A percentile compares a stretch with the other conserved stretches of the same genome.
Conservation (phyloP, 768 basidiomycete genomes). For the Mycena belliarum region DNA sequence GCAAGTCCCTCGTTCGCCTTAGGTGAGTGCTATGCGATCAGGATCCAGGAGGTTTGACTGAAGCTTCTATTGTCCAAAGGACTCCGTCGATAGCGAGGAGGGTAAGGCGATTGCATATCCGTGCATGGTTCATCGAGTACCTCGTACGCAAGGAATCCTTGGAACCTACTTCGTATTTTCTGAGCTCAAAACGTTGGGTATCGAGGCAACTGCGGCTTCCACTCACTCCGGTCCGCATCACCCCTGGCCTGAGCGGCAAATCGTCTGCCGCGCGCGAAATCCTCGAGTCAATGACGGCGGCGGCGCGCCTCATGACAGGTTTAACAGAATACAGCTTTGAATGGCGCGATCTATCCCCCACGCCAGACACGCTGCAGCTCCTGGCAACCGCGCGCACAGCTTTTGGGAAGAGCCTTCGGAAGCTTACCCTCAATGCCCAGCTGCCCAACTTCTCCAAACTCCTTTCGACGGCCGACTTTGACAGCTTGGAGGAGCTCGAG, state of each 20-base stretch:
- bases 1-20: constrained; percentile 29
- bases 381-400: constrained; percentile 28
- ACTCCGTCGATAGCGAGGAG: constrained; percentile 32
- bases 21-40: constrained; percentile 26
- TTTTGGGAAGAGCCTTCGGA: constrained; percentile 34
- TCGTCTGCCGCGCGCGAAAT: constrained; percentile 23
- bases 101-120: constrained; percentile 37
- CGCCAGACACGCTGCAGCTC: constrained; percentile 30
- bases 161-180: not conserved
- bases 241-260: constrained; percentile 4
- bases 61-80: constrained; percentile 20
- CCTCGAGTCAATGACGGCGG: constrained; percentile 32
- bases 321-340: constrained; percentile 37
- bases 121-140: constrained; percentile 43
- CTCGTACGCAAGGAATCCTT: constrained; percentile 20
- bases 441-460: constrained; percentile 20
- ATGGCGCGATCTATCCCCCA: constrained; percentile 39
- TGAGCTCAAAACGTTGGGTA: constrained; percentile 7
- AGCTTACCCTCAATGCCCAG: constrained; percentile 34
- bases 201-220: not conserved
- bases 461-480: constrained; percentile 32
- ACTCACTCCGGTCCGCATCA: not conserved
- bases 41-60: not conserved
- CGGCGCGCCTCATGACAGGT: constrained; percentile 35
- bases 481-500: constrained; percentile 34